Conservation (phyloP, 169 alveolate genomes). For the Cryptosporidium ryanae region DNA sequence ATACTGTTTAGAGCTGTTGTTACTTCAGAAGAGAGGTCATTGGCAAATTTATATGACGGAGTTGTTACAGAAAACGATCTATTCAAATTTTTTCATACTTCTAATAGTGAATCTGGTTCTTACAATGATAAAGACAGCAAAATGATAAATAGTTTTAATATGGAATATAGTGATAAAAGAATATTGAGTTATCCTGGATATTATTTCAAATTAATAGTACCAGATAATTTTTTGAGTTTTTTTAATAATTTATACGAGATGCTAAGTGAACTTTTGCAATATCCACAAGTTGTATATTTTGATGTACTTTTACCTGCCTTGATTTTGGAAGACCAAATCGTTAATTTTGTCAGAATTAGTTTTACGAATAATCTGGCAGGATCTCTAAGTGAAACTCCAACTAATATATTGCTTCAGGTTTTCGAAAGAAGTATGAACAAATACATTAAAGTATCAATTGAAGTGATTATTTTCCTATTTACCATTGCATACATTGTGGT, state of each 20-base stretch:
- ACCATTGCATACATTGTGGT: slow-evolving; percentile 18
- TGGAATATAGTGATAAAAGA: slow-evolving; percentile 9
- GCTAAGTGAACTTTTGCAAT: slow-evolving; percentile 12
- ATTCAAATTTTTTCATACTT: background rate
- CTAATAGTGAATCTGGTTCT: background rate
- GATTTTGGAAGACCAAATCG: slow-evolving; percentile 34
- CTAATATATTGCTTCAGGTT: slow-evolving; percentile 7
- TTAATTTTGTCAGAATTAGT: slow-evolving; percentile 11
- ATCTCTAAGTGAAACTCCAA: background rate
- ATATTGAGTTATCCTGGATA: slow-evolving; percentile 25
- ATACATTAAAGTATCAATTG: slow-evolving; percentile 36
- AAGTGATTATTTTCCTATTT: slow-evolving; percentile 19
- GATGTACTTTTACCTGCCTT: slow-evolving; percentile 39
- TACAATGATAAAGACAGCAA: slow-evolving; percentile 13
- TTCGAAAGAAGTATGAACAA: background rate
- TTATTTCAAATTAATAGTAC: slow-evolving; percentile 3
- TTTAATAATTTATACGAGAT: slow-evolving; percentile 6
- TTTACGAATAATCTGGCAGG: slow-evolving; percentile 25
- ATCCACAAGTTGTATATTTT: slow-evolving; percentile 19
- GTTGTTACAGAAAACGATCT: slow-evolving; percentile 12
- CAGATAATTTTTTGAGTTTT: background rate
- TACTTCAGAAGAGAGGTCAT: slow-evolving; percentile 23
- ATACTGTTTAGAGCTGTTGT: slow-evolving; percentile 35
- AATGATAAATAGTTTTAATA: slow-evolving; percentile 19
- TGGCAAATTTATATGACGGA: slow-evolving; percentile 1